Evolutionary conservation across 2,329 filamentous ascomycete genomes (phyloP).

Genomic region (Ambrosiella cleistominuta): DNA sequence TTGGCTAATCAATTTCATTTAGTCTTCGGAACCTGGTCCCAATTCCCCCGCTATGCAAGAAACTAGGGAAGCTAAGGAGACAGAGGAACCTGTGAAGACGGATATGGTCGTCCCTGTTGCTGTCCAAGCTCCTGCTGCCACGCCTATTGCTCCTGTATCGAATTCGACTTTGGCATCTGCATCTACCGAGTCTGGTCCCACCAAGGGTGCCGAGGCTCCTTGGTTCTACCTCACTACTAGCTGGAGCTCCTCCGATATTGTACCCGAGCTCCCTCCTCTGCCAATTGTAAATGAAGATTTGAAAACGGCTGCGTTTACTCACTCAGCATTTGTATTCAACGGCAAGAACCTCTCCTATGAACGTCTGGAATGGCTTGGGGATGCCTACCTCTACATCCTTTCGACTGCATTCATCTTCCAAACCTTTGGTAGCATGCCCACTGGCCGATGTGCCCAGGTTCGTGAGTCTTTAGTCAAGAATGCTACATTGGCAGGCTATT

Average conservation of each 20-base stretch:
- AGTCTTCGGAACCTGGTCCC: not conserved
- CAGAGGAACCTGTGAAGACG: not conserved
- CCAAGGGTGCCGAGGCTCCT: slow-evolving; percentile 13
- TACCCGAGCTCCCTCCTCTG: slow-evolving; percentile 34
- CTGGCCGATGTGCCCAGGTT: slow-evolving; percentile 56
- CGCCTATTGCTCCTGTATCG: not conserved
- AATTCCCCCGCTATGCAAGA: no score
- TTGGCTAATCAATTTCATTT: not conserved
- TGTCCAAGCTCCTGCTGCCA: not conserved
- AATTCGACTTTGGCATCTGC: not conserved
- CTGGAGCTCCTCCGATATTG: slow-evolving; percentile 35
- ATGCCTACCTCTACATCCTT: slow-evolving; percentile 67
- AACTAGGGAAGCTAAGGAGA: not conserved
- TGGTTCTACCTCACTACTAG: slow-evolving; percentile 21
- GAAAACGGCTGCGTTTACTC: slow-evolving; percentile 48
- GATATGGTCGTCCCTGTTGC: not conserved
- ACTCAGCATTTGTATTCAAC: slow-evolving; percentile 29
- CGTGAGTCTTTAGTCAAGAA: slow-evolving; percentile 72
- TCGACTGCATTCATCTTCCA: slow-evolving; percentile 58
- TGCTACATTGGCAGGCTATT: slow-evolving; percentile 52
- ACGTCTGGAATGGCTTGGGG: slow-evolving; percentile 72
- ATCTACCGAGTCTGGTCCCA: not conserved
- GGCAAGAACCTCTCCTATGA: slow-evolving; percentile 46
- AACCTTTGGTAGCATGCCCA: slow-evolving; percentile 45
- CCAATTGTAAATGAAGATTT: slow-evolving; percentile 45